Evolutionary conservation across 805 yeast species (phyloP).

Genomic region (Nakazawaea ernobii): DNA sequence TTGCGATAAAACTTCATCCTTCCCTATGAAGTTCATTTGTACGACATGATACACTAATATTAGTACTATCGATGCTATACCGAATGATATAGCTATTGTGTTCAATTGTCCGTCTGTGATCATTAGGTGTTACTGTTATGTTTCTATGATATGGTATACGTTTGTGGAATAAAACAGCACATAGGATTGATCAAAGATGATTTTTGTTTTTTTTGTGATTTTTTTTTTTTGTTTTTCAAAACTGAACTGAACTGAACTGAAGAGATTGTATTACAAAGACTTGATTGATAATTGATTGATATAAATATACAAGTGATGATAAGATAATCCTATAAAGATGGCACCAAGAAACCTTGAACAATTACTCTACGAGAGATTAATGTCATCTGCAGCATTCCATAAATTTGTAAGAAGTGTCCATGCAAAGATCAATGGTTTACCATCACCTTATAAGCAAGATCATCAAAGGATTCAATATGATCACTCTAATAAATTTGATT

Average conservation of each 20-base stretch:
- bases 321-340: background rate
- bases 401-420: slow-evolving; percentile 57
- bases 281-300: too few relatives aligned
- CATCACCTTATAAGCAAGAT: slow-evolving; percentile 33
- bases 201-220: background rate
- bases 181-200: background rate
- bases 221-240: too few relatives aligned
- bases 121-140: too few relatives aligned
- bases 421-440: slow-evolving; percentile 57
- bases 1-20: slow-evolving; percentile 1
- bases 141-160: too few relatives aligned
- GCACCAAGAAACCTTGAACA: slow-evolving; percentile 12
- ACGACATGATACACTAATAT: slow-evolving; percentile 61
- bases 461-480: slow-evolving; percentile 5
- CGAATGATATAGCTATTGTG: slow-evolving; percentile 65
- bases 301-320: background rate
- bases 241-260: too few relatives aligned
- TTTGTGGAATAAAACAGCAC: too few relatives aligned
- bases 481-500: slow-evolving; percentile 16
- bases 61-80: slow-evolving; percentile 63
- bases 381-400: slow-evolving; percentile 55
- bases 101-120: slow-evolving; percentile 80
- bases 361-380: slow-evolving; percentile 23
- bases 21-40: slow-evolving; percentile 20
- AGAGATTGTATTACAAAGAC: too few relatives aligned